These are phyloP conservation scores for Scedosporium boydii DNA, from an alignment of 2,329 filamentous ascomycete species.

Conservation along the genomic window DNA sequence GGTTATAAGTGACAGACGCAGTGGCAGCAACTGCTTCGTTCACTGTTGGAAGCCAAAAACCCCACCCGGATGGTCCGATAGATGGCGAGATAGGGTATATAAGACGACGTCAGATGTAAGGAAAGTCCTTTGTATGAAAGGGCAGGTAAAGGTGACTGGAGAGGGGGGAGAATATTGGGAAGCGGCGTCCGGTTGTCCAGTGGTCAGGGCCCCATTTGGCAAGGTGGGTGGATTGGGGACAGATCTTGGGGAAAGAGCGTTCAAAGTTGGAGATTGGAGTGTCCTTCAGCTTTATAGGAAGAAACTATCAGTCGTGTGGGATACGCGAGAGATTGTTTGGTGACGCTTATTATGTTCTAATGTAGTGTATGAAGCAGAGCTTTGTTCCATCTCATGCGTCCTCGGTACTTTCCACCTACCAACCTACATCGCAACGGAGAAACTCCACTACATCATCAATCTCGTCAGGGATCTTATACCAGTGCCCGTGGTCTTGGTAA, in stretches of 20 bases:
- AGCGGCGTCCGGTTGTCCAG: no score
- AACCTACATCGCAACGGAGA: neutral
- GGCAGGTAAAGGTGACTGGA: no score
- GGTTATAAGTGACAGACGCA: no score
- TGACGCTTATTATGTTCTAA: neutral
- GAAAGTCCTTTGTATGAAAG: no score
- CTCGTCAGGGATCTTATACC: slow-evolving; percentile 38
- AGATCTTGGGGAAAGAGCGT: neutral
- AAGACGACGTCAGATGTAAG: no score
- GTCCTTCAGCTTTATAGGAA: neutral
- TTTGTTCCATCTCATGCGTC: neutral
- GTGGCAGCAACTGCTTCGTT: no score
- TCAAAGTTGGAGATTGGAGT: neutral
- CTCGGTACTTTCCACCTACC: neutral
- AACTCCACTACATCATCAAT: slow-evolving; percentile 30
- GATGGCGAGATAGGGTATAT: no score
- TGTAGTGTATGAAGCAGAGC: neutral
- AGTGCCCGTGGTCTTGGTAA: slow-evolving; percentile 33
- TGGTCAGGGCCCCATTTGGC: slow-evolving; percentile 2
- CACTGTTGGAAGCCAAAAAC: no score
- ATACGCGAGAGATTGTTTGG: slow-evolving; percentile 1
- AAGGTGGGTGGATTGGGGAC: slow-evolving; percentile 5
- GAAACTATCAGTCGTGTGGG: neutral
- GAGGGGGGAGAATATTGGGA: no score
- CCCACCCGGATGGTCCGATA: no score